These are phyloP conservation scores for Globisporangium cederbergense DNA, from an alignment of 352 stramenopile genomes.

Conservation along the genomic window DNA sequence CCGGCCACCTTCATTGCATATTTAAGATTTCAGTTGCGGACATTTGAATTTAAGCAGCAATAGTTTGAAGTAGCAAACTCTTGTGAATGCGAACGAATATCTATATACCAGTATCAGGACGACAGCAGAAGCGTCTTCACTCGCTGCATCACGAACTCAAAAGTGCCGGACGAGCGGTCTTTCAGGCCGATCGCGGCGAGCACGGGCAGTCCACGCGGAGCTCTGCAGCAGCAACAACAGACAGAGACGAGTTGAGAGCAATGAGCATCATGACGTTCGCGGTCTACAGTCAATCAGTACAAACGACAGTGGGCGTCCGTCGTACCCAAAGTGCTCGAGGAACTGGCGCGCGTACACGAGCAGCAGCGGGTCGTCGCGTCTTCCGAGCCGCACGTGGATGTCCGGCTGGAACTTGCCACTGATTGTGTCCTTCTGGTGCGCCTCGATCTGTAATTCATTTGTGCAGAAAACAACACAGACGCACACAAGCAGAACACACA, in stretches of 20 bases:
- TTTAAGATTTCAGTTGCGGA: no score
- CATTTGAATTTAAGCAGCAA: no score
- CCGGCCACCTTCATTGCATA: neutral
- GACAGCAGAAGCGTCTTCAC: conserved; percentile 38
- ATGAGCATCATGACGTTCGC: no score
- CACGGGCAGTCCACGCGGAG: conserved; percentile 59
- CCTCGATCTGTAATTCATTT: conserved; percentile 46
- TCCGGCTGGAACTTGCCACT: conserved; percentile 75
- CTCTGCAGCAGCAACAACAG: conserved; percentile 23
- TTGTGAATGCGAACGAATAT: neutral
- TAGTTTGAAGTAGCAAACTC: no score
- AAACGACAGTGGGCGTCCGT: neutral
- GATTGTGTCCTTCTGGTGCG: conserved; percentile 69
- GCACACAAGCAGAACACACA: neutral
- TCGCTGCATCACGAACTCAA: conserved; percentile 70
- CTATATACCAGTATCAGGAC: neutral
- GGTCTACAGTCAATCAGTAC: neutral
- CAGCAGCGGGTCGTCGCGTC: conserved; percentile 77
- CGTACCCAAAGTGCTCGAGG: conserved; percentile 81
- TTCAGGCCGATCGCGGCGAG: conserved; percentile 74
- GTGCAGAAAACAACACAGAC: neutral
- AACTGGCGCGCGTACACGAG: conserved; percentile 83
- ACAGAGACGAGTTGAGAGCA: neutral
- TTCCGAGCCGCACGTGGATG: conserved; percentile 71
- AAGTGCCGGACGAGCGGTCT: conserved; percentile 68